Evolutionary conservation across 78 protist genomes (phyloP).

Genomic region (Anaeramoeba flamelloides): DNA sequence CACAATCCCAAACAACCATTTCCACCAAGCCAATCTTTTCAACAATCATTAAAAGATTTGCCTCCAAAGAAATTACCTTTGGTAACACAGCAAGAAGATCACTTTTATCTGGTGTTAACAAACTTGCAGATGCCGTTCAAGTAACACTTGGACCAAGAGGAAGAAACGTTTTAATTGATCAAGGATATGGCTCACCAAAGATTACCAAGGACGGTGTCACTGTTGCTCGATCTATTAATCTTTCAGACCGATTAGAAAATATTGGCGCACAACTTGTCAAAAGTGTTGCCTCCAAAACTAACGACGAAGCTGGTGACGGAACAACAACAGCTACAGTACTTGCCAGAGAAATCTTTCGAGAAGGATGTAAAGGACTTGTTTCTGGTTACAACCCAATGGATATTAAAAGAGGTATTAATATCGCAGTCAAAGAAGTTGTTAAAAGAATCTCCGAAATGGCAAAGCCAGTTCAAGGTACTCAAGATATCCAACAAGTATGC

Average conservation of each 20-base stretch:
- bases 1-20: too few relatives aligned
- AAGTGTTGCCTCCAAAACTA: slow-evolving; percentile 87
- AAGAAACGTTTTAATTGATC: slow-evolving; percentile 87
- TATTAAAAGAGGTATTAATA: slow-evolving; percentile 77
- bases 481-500: slow-evolving; percentile 71
- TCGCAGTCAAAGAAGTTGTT: slow-evolving; percentile 61
- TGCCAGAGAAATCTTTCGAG: slow-evolving; percentile 76
- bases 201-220: slow-evolving; percentile 99
- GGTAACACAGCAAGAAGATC: slow-evolving; percentile 68
- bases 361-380: slow-evolving; percentile 83
- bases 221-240: slow-evolving; percentile 90
- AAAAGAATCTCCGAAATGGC: slow-evolving; percentile 42
- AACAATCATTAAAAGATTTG: too few relatives aligned
- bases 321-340: slow-evolving; percentile 97
- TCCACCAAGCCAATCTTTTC: too few relatives aligned
- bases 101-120: slow-evolving; percentile 76
- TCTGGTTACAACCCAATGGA: slow-evolving; percentile 96
- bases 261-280: slow-evolving; percentile 86
- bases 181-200: slow-evolving; percentile 83
- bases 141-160: slow-evolving; percentile 97
- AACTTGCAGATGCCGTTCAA: slow-evolving; percentile 84
- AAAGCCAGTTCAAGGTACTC: slow-evolving; percentile 67
- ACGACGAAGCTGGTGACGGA: slow-evolving; percentile 86
- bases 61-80: slow-evolving; percentile 71
- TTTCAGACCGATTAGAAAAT: slow-evolving; percentile 66